phyloP scores from a whole-genome alignment of 2,329 filamentous ascomycete genomes.

The Tolypocladium tropicale region DNA sequence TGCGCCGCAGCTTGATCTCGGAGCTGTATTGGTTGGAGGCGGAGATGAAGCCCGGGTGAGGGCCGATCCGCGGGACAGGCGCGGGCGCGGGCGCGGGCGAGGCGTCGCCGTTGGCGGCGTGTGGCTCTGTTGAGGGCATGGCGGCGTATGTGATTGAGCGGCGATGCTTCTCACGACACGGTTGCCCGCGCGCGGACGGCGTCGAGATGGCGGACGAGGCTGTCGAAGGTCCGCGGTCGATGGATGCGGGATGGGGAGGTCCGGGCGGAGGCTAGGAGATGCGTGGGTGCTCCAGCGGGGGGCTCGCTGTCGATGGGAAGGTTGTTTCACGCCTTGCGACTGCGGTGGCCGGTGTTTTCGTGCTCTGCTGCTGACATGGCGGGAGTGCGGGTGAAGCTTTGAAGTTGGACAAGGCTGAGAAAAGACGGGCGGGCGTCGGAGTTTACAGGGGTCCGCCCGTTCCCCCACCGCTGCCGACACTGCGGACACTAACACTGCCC shows the following conservation, averaged over 20 bases:
- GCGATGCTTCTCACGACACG: background rate
- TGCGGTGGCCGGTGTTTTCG: background rate
- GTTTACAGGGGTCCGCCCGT: background rate
- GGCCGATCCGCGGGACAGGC: constrained; percentile 20
- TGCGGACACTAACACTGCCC: background rate
- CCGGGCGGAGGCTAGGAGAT: background rate
- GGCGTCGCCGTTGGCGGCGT: constrained; percentile 5
- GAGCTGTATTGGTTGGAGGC: constrained; percentile 63
- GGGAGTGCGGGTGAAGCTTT: background rate
- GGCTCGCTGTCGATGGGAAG: background rate
- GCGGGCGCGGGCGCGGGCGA: background rate
- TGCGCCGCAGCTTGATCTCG: constrained; percentile 68
- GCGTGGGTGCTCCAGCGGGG: background rate
- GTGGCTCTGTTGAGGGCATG: background rate
- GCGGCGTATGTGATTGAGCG: background rate
- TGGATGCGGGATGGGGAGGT: background rate
- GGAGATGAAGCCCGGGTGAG: constrained; percentile 37
- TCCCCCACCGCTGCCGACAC: background rate
- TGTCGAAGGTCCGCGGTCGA: background rate
- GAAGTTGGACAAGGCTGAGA: background rate
- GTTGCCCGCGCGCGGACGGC: background rate
- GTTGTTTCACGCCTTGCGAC: background rate
- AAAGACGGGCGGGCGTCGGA: background rate
- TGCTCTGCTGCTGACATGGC: background rate
- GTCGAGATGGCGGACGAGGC: background rate